Evolutionary conservation across 2,329 filamentous ascomycete species (phyloP).

Genomic region (Microdochium trichocladiopsis): DNA sequence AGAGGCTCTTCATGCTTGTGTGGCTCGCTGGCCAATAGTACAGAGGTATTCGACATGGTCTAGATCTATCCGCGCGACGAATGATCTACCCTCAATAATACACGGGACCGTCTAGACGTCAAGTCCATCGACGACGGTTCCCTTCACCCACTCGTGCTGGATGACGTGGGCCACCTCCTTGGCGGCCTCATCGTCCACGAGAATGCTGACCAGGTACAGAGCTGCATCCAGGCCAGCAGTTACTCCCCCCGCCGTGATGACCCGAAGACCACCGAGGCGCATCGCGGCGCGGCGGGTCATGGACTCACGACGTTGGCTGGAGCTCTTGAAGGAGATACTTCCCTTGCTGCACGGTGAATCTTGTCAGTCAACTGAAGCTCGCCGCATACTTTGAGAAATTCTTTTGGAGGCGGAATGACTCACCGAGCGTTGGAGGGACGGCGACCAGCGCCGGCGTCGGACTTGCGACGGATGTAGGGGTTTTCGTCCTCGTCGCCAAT

Average conservation of each 20-base stretch:
- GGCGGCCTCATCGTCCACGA: slow-evolving; percentile 72
- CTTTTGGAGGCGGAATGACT: slow-evolving; percentile 14
- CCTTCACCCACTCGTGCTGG: slow-evolving; percentile 83
- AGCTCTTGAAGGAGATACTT: slow-evolving; percentile 73
- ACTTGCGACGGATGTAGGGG: slow-evolving; percentile 73
- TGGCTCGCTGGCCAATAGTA: slow-evolving; percentile 5
- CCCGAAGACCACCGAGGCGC: slow-evolving; percentile 61
- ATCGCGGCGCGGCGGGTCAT: slow-evolving; percentile 72
- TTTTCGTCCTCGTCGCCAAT: slow-evolving; percentile 76
- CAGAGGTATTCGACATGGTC: slow-evolving; percentile 8
- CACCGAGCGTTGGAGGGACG: slow-evolving; percentile 56
- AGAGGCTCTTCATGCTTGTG: neutral
- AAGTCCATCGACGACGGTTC: slow-evolving; percentile 74
- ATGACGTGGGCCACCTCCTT: slow-evolving; percentile 67
- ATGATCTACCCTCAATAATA: slow-evolving; percentile 3
- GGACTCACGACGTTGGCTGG: slow-evolving; percentile 69
- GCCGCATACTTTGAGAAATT: too few species aligned
- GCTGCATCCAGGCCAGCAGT: slow-evolving; percentile 77
- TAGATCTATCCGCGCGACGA: slow-evolving; percentile 3
- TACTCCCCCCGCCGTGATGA: slow-evolving; percentile 75
- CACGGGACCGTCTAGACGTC: slow-evolving; percentile 54
- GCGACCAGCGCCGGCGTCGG: slow-evolving; percentile 53
- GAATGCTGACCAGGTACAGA: slow-evolving; percentile 76
- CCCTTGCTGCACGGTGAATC: slow-evolving; percentile 57
- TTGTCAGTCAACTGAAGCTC: slow-evolving; percentile 12